Conservation (phyloP, 805 yeast species). For the Komagataella phaffii region DNA sequence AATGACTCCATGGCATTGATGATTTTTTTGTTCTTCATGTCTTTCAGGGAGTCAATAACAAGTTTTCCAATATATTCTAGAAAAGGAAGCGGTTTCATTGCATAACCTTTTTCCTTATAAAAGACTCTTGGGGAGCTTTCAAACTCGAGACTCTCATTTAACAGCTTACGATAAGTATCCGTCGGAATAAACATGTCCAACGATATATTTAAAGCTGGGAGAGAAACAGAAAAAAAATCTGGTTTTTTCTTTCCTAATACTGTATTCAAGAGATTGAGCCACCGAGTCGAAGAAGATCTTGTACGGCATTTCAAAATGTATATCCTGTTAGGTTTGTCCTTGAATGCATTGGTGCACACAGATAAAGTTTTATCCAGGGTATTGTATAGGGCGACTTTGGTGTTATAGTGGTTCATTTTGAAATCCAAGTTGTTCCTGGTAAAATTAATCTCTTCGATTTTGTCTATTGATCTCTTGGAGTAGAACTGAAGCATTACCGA, state of each 20-base stretch:
- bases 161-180: constrained; percentile 6
- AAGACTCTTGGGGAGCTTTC: neutral
- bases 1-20: constrained; percentile 12
- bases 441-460: neutral
- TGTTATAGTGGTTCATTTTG: constrained; percentile 3
- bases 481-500: constrained; percentile 59
- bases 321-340: constrained; percentile 7
- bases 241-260: constrained; percentile 24
- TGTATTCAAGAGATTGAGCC: constrained; percentile 48
- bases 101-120: neutral
- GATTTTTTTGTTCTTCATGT: neutral
- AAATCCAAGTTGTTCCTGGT: constrained; percentile 3
- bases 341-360: constrained; percentile 15
- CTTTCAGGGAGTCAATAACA: constrained; percentile 13
- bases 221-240: constrained; percentile 8
- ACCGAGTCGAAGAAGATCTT: constrained; percentile 37
- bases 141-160: neutral
- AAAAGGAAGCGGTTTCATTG: neutral
- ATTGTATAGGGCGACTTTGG: constrained; percentile 42
- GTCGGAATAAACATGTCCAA: constrained; percentile 35
- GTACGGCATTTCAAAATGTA: constrained; percentile 47
- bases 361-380: constrained; percentile 59
- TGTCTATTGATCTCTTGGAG: constrained; percentile 24
- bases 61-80: constrained; percentile 22
- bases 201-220: constrained; percentile 28